A percentile compares a stretch with the other conserved stretches of the same genome.
Evolutionary conservation across 1,284 basidiomycete species (phyloP).

Genomic region (Cutaneotrichosporon mucoides): DNA sequence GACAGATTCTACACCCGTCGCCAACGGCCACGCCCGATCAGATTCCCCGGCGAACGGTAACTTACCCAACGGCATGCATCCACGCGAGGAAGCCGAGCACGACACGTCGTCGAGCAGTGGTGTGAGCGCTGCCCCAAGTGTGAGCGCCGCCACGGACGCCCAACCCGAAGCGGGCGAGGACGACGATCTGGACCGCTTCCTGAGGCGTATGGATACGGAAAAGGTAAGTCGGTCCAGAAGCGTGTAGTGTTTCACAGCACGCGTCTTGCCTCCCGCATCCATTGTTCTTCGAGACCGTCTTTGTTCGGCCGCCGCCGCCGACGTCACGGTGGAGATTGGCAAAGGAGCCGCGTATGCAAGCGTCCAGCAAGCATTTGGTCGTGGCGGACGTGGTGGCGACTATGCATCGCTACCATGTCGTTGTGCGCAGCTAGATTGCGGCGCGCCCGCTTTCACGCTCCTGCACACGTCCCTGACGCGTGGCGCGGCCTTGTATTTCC

Average conservation of each 20-base stretch:
- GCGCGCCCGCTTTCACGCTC: too few relatives aligned
- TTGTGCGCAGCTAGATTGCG: too few relatives aligned
- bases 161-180: conserved; percentile 13
- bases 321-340: too few relatives aligned
- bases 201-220: conserved; percentile 43
- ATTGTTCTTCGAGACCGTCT: too few relatives aligned
- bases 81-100: not conserved
- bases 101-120: conserved; percentile 5
- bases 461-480: not conserved
- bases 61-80: not conserved
- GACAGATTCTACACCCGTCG: not conserved
- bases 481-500: not conserved
- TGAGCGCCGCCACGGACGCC: conserved; percentile 7
- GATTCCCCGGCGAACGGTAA: not conserved
- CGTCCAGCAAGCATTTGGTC: too few relatives aligned
- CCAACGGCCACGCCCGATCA: not conserved
- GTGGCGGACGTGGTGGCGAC: too few relatives aligned
- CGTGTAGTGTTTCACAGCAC: too few relatives aligned
- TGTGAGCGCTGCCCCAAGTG: conserved; percentile 4
- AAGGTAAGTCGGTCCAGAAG: conserved; percentile 31
- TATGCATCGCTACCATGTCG: too few relatives aligned
- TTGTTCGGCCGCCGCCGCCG: too few relatives aligned
- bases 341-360: too few relatives aligned
- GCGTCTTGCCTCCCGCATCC: too few relatives aligned
- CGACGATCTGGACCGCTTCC: conserved; percentile 39